These are phyloP conservation scores for Aspergillus sp. DNA, from an alignment of 2,329 filamentous ascomycete genomes.

Conservation along the genomic window DNA sequence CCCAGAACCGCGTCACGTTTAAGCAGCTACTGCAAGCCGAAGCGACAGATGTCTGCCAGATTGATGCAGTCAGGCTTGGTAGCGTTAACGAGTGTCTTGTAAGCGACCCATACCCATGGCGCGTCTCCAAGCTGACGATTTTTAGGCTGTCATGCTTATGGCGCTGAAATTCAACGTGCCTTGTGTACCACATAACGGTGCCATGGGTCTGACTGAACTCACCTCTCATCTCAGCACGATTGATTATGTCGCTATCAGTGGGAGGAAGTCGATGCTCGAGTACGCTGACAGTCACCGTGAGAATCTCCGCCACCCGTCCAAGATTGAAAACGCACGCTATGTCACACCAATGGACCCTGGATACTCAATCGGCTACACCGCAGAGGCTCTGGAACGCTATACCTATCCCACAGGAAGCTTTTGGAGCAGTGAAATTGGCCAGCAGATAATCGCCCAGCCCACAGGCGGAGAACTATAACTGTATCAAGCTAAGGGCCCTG, in stretches of 20 bases:
- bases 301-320: constrained; percentile 80
- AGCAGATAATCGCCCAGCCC: neutral
- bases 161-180: constrained; percentile 70
- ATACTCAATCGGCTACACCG: constrained; percentile 47
- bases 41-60: constrained; percentile 82
- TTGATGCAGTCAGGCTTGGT: constrained; percentile 69
- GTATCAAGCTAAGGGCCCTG: neutral
- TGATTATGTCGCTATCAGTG: constrained; percentile 84
- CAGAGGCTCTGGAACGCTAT: neutral
- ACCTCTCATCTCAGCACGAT: constrained; percentile 91
- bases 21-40: constrained; percentile 81
- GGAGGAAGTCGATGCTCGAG: constrained; percentile 78
- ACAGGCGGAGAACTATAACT: neutral
- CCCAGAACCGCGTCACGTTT: constrained; percentile 91
- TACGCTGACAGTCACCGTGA: constrained; percentile 93
- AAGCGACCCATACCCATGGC: neutral
- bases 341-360: constrained; percentile 79
- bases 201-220: constrained; percentile 89
- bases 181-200: constrained; percentile 84
- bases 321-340: constrained; percentile 83
- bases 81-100: constrained; percentile 1
- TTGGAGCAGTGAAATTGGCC: constrained; percentile 1
- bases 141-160: constrained; percentile 83
- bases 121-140: constrained; percentile 58
- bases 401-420: constrained; percentile 1